Evolutionary conservation across 192 early-diverging fungal species (phyloP), one percentile per base, ranked within the genome.

Genomic region (Entomortierella beljakovae): DNA sequence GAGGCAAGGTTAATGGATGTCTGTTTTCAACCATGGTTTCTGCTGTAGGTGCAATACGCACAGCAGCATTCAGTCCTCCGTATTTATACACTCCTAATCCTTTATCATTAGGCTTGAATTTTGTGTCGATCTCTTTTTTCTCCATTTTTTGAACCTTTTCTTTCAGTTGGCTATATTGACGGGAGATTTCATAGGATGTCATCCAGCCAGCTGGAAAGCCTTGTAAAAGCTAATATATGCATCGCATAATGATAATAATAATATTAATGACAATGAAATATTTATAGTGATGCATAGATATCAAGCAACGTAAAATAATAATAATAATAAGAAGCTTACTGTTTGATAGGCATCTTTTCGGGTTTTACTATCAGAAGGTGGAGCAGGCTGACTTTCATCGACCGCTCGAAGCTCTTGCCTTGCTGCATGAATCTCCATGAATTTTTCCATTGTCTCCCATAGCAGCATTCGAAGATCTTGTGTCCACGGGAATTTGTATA

Each of bases 161-260:
- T 51, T 86, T 86, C 26, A 82, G 67, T 49, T 81, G 80, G 57
- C 87, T 88, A 51, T 86, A 86, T 31, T 86, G 82, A 2, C 83
- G 72, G 2, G 82, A 84, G 29, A 88, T 86, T 32, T 88, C 87
- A 20, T 86, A 85, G 9, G 87, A 82, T 0, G 84, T 84, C 82
- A 86, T 88, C 85, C 85, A 86, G 31, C 73, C 80, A 0, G 54
- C 51, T n/a, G 87, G 87, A 60, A 84, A 88, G 15, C 79, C 64
- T 6, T 46, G 55, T 23, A 86, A 38, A 5, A 88, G 37, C 87
- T 88, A 61, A 22, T 11, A 52, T 53, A 20, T 22, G n/a, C 18
- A 32, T n/a, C n/a, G n/a, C n/a, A 38, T 43, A 18, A 18, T 43
- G 8, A 43, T 43, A 18, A 11, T 43, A 11, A 43, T 8, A 18